Conservation (phyloP, 306 rosid genomes). For the Lathyrus sativus region DNA sequence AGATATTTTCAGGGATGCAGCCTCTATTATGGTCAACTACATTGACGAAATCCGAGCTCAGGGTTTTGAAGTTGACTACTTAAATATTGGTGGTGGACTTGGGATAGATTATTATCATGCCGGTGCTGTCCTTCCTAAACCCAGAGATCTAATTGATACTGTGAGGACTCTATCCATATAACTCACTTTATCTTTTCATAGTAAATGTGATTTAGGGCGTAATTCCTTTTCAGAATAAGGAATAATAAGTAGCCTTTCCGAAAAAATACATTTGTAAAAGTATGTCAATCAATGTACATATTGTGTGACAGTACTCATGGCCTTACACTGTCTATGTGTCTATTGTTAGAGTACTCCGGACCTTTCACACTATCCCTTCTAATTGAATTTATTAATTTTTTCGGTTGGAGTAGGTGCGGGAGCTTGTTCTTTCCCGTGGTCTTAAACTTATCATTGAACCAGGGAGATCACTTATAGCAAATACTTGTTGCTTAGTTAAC, state of each 20-base stretch:
- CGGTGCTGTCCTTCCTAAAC: slow-evolving; percentile 80
- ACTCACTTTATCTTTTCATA: slow-evolving; percentile 4
- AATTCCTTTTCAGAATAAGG: slow-evolving; percentile 17
- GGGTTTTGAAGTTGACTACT: slow-evolving; percentile 84
- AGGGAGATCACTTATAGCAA: slow-evolving; percentile 94
- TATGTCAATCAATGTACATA: no score
- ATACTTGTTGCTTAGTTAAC: slow-evolving; percentile 88
- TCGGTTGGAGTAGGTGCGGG: slow-evolving; percentile 63
- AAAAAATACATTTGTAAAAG: no score
- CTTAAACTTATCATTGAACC: slow-evolving; percentile 96
- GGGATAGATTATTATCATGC: slow-evolving; percentile 92
- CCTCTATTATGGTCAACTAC: slow-evolving; percentile 82
- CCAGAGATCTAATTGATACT: slow-evolving; percentile 87
- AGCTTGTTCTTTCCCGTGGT: slow-evolving; percentile 74
- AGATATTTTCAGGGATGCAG: slow-evolving; percentile 93
- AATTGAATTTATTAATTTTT: neutral
- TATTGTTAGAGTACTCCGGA: neutral
- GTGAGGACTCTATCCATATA: slow-evolving; percentile 47
- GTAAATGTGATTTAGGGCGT: neutral
- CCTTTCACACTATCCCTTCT: neutral
- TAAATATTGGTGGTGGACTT: slow-evolving; percentile 95
- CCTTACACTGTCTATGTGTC: neutral
- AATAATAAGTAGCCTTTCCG: neutral
- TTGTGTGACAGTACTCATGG: neutral
- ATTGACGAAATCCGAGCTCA: slow-evolving; percentile 84